A percentile compares a stretch with the other conserved stretches of the same genome.
Conservation (phyloP, 2,329 filamentous ascomycete species). For the Clonostachys rhizophaga region DNA sequence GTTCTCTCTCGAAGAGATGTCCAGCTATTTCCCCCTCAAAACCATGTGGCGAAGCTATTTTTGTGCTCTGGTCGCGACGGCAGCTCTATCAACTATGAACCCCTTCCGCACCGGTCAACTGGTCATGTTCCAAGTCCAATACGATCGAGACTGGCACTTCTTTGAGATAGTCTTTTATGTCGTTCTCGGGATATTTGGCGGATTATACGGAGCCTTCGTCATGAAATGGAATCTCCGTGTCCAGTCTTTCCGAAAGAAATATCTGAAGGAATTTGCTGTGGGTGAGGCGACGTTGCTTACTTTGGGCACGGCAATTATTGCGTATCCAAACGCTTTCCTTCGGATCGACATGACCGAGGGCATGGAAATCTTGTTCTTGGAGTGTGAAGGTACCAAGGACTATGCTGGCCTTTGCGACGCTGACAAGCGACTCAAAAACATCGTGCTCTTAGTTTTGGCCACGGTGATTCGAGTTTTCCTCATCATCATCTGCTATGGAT, state of each 20-base stretch:
- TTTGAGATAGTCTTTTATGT: slow-evolving; percentile 94
- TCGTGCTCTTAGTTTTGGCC: slow-evolving; percentile 72
- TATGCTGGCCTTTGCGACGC: slow-evolving; percentile 86
- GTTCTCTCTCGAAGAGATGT: slow-evolving; percentile 98
- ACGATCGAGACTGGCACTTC: slow-evolving; percentile 96
- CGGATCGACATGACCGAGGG: slow-evolving; percentile 98
- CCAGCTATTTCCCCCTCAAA: slow-evolving; percentile 91
- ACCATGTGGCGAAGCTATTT: slow-evolving; percentile 99
- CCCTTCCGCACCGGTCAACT: slow-evolving; percentile 95
- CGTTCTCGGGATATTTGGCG: slow-evolving; percentile 86
- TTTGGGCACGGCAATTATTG: slow-evolving; percentile 80
- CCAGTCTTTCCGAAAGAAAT: slow-evolving; percentile 91
- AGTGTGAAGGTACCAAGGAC: slow-evolving; percentile 85
- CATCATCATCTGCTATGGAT: slow-evolving; percentile 94
- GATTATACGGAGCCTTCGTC: slow-evolving; percentile 91
- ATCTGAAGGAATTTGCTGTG: slow-evolving; percentile 77
- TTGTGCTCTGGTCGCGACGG: slow-evolving; percentile 91
- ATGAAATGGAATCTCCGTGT: slow-evolving; percentile 96
- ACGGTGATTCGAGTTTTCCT: slow-evolving; percentile 77
- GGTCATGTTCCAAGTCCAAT: slow-evolving; percentile 98
- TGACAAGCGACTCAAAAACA: slow-evolving; percentile 71
- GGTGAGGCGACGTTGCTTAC: slow-evolving; percentile 83
- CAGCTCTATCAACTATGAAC: slow-evolving; percentile 91
- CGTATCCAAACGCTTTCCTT: slow-evolving; percentile 93
- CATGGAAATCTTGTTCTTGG: slow-evolving; percentile 95